Base-by-base conservation (phyloP, 352 stramenopile species). In the Pythium oligandrum region DNA sequence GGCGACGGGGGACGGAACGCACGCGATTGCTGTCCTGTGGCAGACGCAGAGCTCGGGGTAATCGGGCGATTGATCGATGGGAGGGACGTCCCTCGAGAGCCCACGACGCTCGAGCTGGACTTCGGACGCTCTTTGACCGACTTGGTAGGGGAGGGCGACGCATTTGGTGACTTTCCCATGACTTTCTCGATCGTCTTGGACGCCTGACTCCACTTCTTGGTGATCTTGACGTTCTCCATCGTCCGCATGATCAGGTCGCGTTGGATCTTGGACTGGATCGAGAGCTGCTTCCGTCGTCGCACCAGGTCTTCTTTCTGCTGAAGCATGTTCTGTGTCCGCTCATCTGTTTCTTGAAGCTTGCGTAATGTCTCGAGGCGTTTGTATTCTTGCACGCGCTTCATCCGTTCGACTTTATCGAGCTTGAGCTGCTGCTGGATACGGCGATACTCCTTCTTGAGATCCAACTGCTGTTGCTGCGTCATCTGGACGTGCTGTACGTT, bases 361-460 rank as follows among this genome's bases (percentile, higher is more conserved):
- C 84, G 79, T 44, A 96, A 42, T 39, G 85, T 95, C 57, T 97
- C 86, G n/a, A 96, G 68, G 7, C 88, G 73, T 54, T 93, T 89
- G 69, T 96, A 96, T 59, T 97, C 89, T 55, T 96, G 75, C 32
- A 96, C 84, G 30, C 90, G 86, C 53, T 80, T 87, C 73, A 96
- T 96, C n/a, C 90, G 77, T 54, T 96, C 86, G 6, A 97, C 90
- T 56, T 96, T 96, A 48, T 96, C 88, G 34, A 93, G 63, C 50
- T 95, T 92, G 48, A 94, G 68, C 48, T 92, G 80, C 12, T 88
- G 71, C 48, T 92, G 78, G 36, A 96, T 78, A 6, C 71, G 69
- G 3, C 78, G 72, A 52, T 95, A 93, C 63, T 97, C 87, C 51
- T 84, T 90, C 48, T 90, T 81, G 12, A 95, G 61, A 48, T 78